Percentiles rank a stretch among this genome's conserved stretches.
These are phyloP conservation scores for Kwoniella botswanensis DNA, from an alignment of 768 basidiomycete species.

Conservation along the genomic window DNA sequence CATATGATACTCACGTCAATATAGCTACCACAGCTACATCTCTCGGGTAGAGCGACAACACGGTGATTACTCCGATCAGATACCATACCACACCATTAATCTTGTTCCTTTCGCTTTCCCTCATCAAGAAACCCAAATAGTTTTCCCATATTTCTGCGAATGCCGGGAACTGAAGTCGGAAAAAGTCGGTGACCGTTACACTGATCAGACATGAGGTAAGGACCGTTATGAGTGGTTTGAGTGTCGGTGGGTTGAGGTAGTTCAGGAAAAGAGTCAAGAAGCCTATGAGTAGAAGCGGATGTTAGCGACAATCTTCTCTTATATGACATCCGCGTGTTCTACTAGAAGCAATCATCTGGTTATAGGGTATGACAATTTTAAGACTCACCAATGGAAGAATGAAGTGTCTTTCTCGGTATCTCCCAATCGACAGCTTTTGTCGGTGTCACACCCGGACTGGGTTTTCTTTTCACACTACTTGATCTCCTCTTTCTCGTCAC, in stretches of 20 bases:
- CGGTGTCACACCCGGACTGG: slow-evolving; percentile 46
- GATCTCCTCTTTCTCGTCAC: slow-evolving; percentile 38
- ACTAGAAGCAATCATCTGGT: not conserved
- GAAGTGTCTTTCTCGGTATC: slow-evolving; percentile 83
- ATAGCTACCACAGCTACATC: slow-evolving; percentile 90
- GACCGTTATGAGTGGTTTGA: slow-evolving; percentile 65
- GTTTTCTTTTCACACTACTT: slow-evolving; percentile 48
- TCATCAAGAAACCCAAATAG: slow-evolving; percentile 80
- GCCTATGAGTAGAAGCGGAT: slow-evolving; percentile 58
- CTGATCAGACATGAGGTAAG: slow-evolving; percentile 72
- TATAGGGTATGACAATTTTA: not conserved
- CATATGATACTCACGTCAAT: slow-evolving; percentile 70
- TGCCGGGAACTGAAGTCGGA: slow-evolving; percentile 69
- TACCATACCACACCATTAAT: slow-evolving; percentile 92
- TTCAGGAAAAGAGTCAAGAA: slow-evolving; percentile 71
- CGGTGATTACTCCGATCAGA: slow-evolving; percentile 80
- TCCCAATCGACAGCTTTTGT: slow-evolving; percentile 73
- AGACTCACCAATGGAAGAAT: slow-evolving; percentile 69
- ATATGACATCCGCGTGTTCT: no score
- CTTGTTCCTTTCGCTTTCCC: slow-evolving; percentile 80
- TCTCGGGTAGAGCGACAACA: slow-evolving; percentile 74
- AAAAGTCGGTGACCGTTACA: slow-evolving; percentile 74
- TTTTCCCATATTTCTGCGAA: slow-evolving; percentile 76
- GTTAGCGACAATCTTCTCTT: no score
- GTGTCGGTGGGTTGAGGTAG: slow-evolving; percentile 61